phyloP scores from a whole-genome alignment of 345 rosid genomes.

The Populus euphratica region DNA sequence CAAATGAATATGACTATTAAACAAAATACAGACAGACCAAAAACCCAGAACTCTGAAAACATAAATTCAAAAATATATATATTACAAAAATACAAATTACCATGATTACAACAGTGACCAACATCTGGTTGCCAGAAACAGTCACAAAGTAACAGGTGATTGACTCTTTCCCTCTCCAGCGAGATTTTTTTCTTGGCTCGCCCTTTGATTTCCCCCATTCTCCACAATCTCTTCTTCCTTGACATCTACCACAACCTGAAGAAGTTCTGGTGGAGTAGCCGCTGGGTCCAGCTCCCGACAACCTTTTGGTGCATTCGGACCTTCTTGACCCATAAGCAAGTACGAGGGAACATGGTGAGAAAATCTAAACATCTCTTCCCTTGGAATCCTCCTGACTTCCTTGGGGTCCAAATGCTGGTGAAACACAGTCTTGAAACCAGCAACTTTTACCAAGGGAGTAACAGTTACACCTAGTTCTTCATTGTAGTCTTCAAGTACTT shows the following conservation, averaged over 20 bases:
- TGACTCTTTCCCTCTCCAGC: neutral
- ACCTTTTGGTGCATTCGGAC: constrained; percentile 26
- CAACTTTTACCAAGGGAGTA: constrained; percentile 22
- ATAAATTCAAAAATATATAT: neutral
- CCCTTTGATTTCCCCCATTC: constrained; percentile 12
- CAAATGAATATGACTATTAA: neutral
- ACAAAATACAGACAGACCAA: neutral
- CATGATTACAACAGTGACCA: neutral
- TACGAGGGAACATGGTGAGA: constrained; percentile 25
- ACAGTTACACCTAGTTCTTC: constrained; percentile 16
- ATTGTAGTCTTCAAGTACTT: constrained; percentile 23
- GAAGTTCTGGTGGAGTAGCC: constrained; percentile 23
- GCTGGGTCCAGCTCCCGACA: constrained; percentile 32
- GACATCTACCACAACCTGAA: constrained; percentile 29
- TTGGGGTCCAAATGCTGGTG: constrained; percentile 26
- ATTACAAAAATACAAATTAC: neutral
- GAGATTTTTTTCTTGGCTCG: constrained; percentile 8
- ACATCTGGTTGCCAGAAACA: neutral
- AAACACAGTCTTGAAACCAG: constrained; percentile 28
- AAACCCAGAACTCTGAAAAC: neutral
- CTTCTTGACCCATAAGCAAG: constrained; percentile 27
- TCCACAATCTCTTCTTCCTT: constrained; percentile 36
- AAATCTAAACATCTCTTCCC: constrained; percentile 26
- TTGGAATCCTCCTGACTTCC: constrained; percentile 14
- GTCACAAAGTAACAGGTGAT: neutral